phyloP scores from a whole-genome alignment of 805 yeast genomes.

The Citeromyces matritensis region DNA sequence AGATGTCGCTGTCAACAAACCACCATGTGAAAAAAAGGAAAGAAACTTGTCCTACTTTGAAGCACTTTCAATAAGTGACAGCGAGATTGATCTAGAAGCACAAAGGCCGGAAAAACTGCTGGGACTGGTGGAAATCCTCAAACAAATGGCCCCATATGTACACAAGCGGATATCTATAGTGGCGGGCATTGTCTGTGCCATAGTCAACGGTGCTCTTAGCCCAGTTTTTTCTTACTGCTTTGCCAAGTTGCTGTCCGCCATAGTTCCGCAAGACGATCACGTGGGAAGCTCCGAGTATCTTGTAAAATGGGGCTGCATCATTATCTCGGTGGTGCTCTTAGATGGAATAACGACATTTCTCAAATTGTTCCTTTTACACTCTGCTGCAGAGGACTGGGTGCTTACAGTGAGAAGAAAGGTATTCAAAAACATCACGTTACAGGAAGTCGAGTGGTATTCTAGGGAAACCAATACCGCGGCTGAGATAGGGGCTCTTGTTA shows the following conservation, averaged over 20 bases:
- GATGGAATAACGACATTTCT: constrained; percentile 47
- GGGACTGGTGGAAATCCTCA: constrained; percentile 10
- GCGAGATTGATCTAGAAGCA: constrained; percentile 1
- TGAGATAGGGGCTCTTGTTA: constrained; percentile 46
- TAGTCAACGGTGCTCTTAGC: constrained; percentile 44
- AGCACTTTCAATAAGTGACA: background rate
- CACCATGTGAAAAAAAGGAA: background rate
- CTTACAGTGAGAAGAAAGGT: constrained; percentile 30
- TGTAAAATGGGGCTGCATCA: constrained; percentile 53
- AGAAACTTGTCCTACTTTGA: background rate
- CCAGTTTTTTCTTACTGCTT: constrained; percentile 74
- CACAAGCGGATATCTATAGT: constrained; percentile 13
- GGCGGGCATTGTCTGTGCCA: constrained; percentile 37
- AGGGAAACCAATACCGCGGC: constrained; percentile 22
- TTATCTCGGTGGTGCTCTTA: constrained; percentile 41
- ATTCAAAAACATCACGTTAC: constrained; percentile 32
- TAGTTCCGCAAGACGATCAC: constrained; percentile 30
- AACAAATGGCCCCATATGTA: constrained; percentile 12
- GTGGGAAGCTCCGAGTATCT: constrained; percentile 17
- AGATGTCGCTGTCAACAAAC: no score
- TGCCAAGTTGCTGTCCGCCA: constrained; percentile 50
- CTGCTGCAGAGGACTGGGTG: constrained; percentile 59
- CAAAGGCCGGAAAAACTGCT: constrained; percentile 7
- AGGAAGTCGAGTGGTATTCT: constrained; percentile 39
- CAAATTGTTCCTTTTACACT: constrained; percentile 33